Base-by-base conservation (phyloP, 2,329 filamentous ascomycete species). In the Coccinonectria pachysandricola region DNA sequence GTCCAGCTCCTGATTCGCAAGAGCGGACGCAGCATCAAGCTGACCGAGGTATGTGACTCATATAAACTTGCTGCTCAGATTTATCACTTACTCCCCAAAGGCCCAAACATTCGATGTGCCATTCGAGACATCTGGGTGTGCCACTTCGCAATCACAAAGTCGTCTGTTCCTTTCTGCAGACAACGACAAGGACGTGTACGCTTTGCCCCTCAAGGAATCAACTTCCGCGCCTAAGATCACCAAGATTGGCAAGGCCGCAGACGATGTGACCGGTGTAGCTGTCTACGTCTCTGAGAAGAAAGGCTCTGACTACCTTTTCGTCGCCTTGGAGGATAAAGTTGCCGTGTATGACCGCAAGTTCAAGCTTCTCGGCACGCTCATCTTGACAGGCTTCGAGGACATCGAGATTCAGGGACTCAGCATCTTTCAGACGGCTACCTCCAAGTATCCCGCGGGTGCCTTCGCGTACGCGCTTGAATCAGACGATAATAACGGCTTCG, bases 101-200 rank as follows among this genome's bases (percentile, higher is more conserved):
- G 42, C 64, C 8, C 61, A 65, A 54, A 56, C 52, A 3, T 64
- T 65, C 30, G 35, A 49, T 0, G 47, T 56, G 0, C 50, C 51
- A 0, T 50, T 60, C 8, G 62, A 66, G 28, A 49, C 54, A 3
- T 56, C 58, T 3, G 54, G 58, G 1, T 67, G 62, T 26, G 55
- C 59, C 5, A 50, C 55, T 7, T 60, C 57, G 1, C 32, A 45
- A 2, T 46, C 47, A 1, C 43, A 48, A n/a, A 45, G 49, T 0
- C 44, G 43, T 7, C 49, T 65, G 24, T 62, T 57, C 32, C 52
- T 65, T 8, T 53, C 53, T 4, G 46, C 49, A 1, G 54, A 61
- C 8, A 59, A 60, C 11, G 46, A 49, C 28, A 43, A 50, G 6
- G 36, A 31, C 1, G 33, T 63, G 4, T 64, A 62, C 31, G 23